These are phyloP conservation scores for Saccharomyces hybrid DNA, from an alignment of 1,139 yeast genomes.

Conservation along the genomic window DNA sequence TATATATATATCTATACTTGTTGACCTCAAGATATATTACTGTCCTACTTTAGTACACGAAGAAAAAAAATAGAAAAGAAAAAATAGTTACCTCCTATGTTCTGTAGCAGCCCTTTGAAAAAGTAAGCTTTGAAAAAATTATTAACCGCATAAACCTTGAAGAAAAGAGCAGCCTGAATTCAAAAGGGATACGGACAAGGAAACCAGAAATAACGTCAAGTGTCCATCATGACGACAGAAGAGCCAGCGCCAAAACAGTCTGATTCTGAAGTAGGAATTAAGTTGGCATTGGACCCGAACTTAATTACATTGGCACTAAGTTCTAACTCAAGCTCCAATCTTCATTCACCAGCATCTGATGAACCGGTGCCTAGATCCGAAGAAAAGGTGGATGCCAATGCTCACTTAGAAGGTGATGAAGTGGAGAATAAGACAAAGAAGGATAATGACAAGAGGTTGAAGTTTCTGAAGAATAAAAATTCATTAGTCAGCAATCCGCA, in stretches of 20 bases:
- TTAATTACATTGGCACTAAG: conserved; percentile 16
- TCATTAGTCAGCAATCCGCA: conserved; percentile 28
- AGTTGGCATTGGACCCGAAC: conserved; percentile 29
- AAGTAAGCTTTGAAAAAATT: not conserved
- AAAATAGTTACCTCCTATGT: not conserved
- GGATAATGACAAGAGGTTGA: conserved; percentile 6
- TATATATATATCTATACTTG: not conserved
- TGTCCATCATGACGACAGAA: not conserved
- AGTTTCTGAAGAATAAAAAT: conserved; percentile 7
- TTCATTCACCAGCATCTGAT: not conserved
- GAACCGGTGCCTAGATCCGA: not conserved
- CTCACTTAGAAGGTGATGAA: conserved; percentile 1
- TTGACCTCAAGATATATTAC: not conserved
- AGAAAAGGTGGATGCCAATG: not conserved
- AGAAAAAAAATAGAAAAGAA: not conserved
- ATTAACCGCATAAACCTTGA: not conserved
- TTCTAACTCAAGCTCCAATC: conserved; percentile 2
- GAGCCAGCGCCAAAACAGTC: not conserved
- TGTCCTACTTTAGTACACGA: not conserved
- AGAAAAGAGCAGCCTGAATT: not conserved
- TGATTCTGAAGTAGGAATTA: conserved; percentile 14
- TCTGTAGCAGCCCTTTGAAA: not conserved
- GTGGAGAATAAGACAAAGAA: conserved; percentile 1
- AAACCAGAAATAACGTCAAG: not conserved
- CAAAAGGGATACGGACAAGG: not conserved